Percentiles rank a stretch among this genome's conserved stretches.
Conservation (phyloP, 2,329 filamentous ascomycete species). For the Penicillium expansum region DNA sequence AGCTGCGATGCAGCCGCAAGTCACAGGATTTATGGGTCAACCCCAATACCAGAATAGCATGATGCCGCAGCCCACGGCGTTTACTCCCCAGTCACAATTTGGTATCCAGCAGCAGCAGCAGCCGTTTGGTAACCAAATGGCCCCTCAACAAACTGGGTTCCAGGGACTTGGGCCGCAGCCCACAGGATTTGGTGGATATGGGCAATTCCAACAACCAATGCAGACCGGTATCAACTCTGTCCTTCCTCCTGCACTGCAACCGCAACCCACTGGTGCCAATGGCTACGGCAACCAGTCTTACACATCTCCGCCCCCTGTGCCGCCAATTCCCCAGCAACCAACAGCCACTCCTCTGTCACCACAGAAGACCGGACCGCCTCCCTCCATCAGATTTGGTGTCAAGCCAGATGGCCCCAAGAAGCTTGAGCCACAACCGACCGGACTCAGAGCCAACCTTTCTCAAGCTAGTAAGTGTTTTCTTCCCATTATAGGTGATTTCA, state of each 20-base stretch:
- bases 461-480: constrained; percentile 81
- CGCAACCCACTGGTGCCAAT: constrained; percentile 51
- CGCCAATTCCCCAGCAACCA: constrained; percentile 58
- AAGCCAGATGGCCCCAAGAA: constrained; percentile 67
- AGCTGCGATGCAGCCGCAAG: constrained; percentile 59
- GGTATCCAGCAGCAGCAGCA: constrained; percentile 48
- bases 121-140: constrained; percentile 14
- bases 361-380: constrained; percentile 81
- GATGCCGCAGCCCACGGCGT: constrained; percentile 49
- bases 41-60: constrained; percentile 43
- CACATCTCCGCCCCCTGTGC: constrained; percentile 51
- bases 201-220: constrained; percentile 51
- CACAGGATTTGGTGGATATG: constrained; percentile 52
- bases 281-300: constrained; percentile 49
- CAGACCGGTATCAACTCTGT: constrained; percentile 51
- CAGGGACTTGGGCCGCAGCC: constrained; percentile 50
- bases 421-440: constrained; percentile 80
- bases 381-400: constrained; percentile 85
- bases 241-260: constrained; percentile 53
- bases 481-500: not conserved
- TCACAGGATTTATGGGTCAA: constrained; percentile 57
- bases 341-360: constrained; percentile 64
- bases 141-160: constrained; percentile 44
- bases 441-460: constrained; percentile 81
- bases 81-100: constrained; percentile 47